Conservation (phyloP, 208 protist genomes). For the Spongospora subterranea region DNA sequence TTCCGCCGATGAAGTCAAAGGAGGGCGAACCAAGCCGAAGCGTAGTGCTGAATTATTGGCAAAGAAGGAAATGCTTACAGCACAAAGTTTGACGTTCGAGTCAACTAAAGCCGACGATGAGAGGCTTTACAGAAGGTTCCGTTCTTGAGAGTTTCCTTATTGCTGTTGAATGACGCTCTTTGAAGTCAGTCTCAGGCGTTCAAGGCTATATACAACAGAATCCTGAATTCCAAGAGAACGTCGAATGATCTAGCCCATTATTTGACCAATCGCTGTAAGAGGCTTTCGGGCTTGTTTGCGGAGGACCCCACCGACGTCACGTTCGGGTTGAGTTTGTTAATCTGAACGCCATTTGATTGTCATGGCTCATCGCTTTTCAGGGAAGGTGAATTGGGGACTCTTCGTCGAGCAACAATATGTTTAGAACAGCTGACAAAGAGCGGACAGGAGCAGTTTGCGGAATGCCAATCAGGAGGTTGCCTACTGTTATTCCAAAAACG, state of each 20-base stretch:
- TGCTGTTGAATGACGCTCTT: not conserved
- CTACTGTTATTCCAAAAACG: not conserved
- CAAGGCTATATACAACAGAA: not conserved
- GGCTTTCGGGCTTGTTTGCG: not conserved
- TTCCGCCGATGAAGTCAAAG: too few relatives aligned
- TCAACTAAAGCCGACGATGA: not conserved
- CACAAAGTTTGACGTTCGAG: constrained; percentile 27
- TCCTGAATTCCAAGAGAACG: constrained; percentile 45
- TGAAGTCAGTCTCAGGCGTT: constrained; percentile 3
- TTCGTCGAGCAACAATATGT: constrained; percentile 29
- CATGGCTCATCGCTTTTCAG: not conserved
- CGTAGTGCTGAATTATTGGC: not conserved
- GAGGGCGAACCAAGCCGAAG: constrained; percentile 16
- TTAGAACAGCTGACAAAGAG: constrained; percentile 28
- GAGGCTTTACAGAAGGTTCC: not conserved
- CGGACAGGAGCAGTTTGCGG: not conserved
- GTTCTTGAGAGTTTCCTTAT: not conserved
- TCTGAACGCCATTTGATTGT: not conserved
- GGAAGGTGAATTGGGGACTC: not conserved
- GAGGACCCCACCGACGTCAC: not conserved
- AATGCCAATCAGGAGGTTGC: not conserved
- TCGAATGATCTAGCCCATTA: constrained; percentile 16
- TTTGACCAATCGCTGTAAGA: not conserved
- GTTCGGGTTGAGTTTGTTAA: not conserved
- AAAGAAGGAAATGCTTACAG: constrained; percentile 35